These are phyloP conservation scores for Calamus simplicifolius DNA, from an alignment of 176 grass and related monocot species.

Conservation along the genomic window DNA sequence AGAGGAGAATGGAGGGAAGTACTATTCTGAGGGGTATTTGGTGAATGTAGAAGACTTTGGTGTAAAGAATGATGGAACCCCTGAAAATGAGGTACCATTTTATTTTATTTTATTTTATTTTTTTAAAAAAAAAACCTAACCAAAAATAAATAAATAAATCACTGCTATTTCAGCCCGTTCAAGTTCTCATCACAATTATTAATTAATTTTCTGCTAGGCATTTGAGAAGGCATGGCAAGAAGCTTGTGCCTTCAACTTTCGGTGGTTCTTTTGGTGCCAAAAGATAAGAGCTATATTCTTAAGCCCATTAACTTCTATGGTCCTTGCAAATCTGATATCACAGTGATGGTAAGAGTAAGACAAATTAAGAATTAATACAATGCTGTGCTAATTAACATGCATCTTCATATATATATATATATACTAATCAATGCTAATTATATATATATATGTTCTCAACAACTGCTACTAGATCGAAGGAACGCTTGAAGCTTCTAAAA, in stretches of 20 bases:
- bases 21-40: slow-evolving; percentile 2
- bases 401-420: no score
- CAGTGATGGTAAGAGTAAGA: slow-evolving; percentile 56
- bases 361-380: not conserved
- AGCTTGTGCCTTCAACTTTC: slow-evolving; percentile 25
- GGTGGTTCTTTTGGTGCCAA: slow-evolving; percentile 20
- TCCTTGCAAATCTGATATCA: slow-evolving; percentile 50
- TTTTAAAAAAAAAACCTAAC: not conserved
- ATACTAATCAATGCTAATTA: no score
- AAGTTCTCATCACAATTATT: no score
- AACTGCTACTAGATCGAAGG: slow-evolving; percentile 59
- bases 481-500: slow-evolving; percentile 50
- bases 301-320: slow-evolving; percentile 51
- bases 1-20: no score
- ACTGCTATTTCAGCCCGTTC: not conserved
- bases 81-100: slow-evolving; percentile 36
- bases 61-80: slow-evolving; percentile 15
- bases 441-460: no score
- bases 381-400: no score
- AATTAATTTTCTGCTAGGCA: slow-evolving; percentile 24
- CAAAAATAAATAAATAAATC: not conserved
- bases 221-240: slow-evolving; percentile 54
- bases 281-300: slow-evolving; percentile 38
- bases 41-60: slow-evolving; percentile 49
- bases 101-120: no score